These are phyloP conservation scores for Candida endomychidarum DNA, from an alignment of 805 yeast genomes.

Conservation along the genomic window DNA sequence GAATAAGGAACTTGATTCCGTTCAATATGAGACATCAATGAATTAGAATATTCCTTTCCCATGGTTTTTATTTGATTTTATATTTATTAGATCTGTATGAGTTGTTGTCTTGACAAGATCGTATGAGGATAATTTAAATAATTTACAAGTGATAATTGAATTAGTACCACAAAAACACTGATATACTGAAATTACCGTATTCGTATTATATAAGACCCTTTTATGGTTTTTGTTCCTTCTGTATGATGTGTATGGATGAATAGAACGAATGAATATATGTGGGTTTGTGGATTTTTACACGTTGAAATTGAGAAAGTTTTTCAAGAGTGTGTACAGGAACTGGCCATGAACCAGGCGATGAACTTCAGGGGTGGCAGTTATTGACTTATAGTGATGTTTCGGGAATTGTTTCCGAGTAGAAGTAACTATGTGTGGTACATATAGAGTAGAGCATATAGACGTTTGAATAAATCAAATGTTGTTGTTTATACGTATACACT, in stretches of 20 bases:
- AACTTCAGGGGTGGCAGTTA: too few relatives aligned
- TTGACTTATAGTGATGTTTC: too few relatives aligned
- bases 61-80: neutral
- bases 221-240: neutral
- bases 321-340: slow-evolving; percentile 6
- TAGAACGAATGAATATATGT: slow-evolving; percentile 6
- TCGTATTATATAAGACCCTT: too few relatives aligned
- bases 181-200: too few relatives aligned
- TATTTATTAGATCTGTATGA: neutral
- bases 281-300: slow-evolving; percentile 4
- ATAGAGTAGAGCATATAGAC: too few relatives aligned
- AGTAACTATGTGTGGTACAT: too few relatives aligned
- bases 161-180: too few relatives aligned
- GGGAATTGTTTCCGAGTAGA: too few relatives aligned
- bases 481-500: too few relatives aligned
- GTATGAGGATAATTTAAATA: neutral
- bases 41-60: neutral
- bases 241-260: neutral
- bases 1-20: slow-evolving; percentile 37
- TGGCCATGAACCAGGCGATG: slow-evolving; percentile 1
- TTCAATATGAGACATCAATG: slow-evolving; percentile 22
- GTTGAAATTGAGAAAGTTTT: slow-evolving; percentile 7
- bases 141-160: neutral
- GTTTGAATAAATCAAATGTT: too few relatives aligned
- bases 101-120: neutral